Conservation (phyloP, 257 asterid species). For the Eucommia ulmoides region DNA sequence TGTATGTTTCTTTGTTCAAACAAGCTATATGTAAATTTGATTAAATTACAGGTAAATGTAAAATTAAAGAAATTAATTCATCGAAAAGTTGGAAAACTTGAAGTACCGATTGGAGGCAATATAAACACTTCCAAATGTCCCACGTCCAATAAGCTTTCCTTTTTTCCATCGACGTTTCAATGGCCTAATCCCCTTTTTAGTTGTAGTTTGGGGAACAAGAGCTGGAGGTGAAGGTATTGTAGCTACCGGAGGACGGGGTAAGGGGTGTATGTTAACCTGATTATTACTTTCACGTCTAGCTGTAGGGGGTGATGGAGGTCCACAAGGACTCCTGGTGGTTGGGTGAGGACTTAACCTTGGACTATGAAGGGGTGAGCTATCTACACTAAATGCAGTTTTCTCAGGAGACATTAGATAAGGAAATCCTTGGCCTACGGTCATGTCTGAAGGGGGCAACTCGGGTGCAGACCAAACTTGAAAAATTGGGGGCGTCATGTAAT, state of each 20-base stretch:
- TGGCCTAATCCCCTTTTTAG: conserved; percentile 32
- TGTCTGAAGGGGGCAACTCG: conserved; percentile 39
- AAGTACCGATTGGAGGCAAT: conserved; percentile 82
- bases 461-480: conserved; percentile 70
- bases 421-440: conserved; percentile 18
- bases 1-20: too few species aligned
- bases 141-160: conserved; percentile 90
- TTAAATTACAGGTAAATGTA: too few species aligned
- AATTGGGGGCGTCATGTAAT: conserved; percentile 30
- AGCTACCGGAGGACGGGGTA: conserved; percentile 79
- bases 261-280: conserved; percentile 53
- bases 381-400: conserved; percentile 20
- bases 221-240: conserved; percentile 21
- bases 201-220: conserved; percentile 23
- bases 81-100: conserved; percentile 1
- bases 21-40: too few species aligned
- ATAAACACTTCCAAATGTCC: conserved; percentile 82
- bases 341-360: conserved; percentile 20
- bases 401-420: conserved; percentile 22
- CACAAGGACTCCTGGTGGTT: conserved; percentile 12
- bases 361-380: conserved; percentile 47
- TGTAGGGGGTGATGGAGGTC: conserved; percentile 25
- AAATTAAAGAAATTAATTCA: not conserved
- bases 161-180: conserved; percentile 65
- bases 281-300: conserved; percentile 28